phyloP scores from a whole-genome alignment of 805 yeast genomes.

The Cephaloascus fragrans region DNA sequence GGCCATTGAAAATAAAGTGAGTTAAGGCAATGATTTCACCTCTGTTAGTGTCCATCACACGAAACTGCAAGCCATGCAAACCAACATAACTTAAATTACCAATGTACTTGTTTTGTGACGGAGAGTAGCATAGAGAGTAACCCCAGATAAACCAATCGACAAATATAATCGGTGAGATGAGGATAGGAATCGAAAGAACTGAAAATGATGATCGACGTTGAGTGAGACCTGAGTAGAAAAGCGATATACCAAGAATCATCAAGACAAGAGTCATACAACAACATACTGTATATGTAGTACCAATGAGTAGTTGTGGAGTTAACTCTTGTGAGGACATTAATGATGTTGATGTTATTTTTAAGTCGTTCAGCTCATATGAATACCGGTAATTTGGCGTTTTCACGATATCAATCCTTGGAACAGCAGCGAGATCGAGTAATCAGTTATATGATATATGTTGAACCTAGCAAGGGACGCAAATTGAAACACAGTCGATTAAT shows the following conservation, averaged over 20 bases:
- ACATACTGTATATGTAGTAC: neutral
- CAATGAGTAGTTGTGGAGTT: neutral
- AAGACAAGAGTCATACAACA: constrained; percentile 22
- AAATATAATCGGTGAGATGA: constrained; percentile 19
- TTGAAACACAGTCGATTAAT: no score
- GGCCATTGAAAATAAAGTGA: constrained; percentile 29
- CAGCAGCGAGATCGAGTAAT: no score
- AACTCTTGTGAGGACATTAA: neutral
- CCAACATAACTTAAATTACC: constrained; percentile 22
- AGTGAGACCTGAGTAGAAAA: constrained; percentile 32
- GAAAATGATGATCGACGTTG: constrained; percentile 31
- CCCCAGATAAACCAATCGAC: constrained; percentile 37
- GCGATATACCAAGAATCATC: constrained; percentile 23
- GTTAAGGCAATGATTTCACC: constrained; percentile 24
- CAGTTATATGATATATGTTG: no score
- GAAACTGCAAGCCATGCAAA: constrained; percentile 4
- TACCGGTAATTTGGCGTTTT: no score
- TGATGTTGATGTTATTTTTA: no score
- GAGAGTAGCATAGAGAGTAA: constrained; percentile 27
- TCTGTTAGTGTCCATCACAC: constrained; percentile 15
- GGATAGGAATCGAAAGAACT: constrained; percentile 24
- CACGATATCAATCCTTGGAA: no score
- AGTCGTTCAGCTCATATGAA: no score
- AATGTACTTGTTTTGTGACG: constrained; percentile 21
- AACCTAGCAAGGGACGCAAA: no score